phyloP scores from a whole-genome alignment of 331 rosid species.

The Acacia concinna region DNA sequence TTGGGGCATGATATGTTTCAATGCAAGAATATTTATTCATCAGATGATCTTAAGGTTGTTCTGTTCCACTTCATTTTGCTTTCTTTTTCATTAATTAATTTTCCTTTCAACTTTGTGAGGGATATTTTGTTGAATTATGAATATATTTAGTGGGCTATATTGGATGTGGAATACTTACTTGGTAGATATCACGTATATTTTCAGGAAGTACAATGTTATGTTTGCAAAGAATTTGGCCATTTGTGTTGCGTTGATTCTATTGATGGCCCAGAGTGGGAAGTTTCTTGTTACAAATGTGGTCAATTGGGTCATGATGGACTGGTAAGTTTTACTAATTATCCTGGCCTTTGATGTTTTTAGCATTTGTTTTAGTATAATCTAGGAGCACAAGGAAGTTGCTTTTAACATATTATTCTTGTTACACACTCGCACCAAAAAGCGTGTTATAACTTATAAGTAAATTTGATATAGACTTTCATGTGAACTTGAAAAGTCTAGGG shows the following conservation, averaged over 20 bases:
- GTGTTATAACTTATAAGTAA: background rate
- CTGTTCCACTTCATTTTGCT: background rate
- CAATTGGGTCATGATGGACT: slow-evolving; percentile 76
- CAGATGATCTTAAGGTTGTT: slow-evolving; percentile 77
- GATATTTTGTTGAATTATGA: slow-evolving; percentile 8
- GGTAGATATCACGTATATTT: slow-evolving; percentile 5
- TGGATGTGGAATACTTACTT: slow-evolving; percentile 20
- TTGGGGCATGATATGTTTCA: slow-evolving; percentile 87
- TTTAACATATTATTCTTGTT: background rate
- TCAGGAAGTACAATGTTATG: slow-evolving; percentile 77
- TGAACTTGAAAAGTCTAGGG: background rate
- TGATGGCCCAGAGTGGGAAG: slow-evolving; percentile 38
- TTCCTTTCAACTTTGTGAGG: background rate
- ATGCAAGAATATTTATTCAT: slow-evolving; percentile 59
- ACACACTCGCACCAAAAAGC: too few relatives aligned
- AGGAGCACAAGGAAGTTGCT: background rate
- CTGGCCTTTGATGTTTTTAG: background rate
- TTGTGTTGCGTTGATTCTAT: slow-evolving; percentile 60
- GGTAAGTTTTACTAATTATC: slow-evolving; percentile 54
- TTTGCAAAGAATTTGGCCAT: slow-evolving; percentile 80
- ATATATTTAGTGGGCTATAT: slow-evolving; percentile 12
- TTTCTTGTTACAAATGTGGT: slow-evolving; percentile 92
- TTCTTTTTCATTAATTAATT: slow-evolving; percentile 2
- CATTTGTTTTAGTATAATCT: background rate
- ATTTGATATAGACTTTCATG: background rate